Base-by-base conservation (phyloP, 164 flowering plant species). In the Kingdonia uniflora region DNA sequence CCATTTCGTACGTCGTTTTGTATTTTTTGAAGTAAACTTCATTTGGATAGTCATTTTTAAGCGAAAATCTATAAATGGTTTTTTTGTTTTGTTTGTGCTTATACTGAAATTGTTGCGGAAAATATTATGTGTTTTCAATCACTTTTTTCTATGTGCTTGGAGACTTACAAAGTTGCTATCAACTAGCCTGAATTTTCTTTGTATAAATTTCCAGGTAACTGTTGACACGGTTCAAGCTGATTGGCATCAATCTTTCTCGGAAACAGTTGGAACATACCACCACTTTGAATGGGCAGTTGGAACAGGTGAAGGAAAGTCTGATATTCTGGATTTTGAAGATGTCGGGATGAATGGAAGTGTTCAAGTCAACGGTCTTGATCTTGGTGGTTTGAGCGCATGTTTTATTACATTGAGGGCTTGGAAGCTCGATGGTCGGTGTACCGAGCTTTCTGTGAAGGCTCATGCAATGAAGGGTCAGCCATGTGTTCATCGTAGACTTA, bases 221-320 rank as follows among this genome's bases (percentile, higher is more conserved):
- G 67, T 74, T 64, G 80, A 78, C 52, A 57, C 79, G 12, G 62
- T 92, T 51, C 84, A 65, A 60, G 96, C 87, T 59, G 95, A 92
- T 67, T 92, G 99, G 99, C 80, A 69, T 64, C 95, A 82, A 57
- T 77, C 85, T 23, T 88, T 85, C 64, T 53, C 71, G 14, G 99
- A 92, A 37, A 63, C 82, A 20, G 67, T 69, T 62, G 95, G 84
- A 55, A 65, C 79, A 26, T 88, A 85, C 58, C 94, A 84, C 70
- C 94, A 88, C 67, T 88, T 88, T 78, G 96, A 88, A 74, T 92
- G 96, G 96, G 95, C 95, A 42, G 68, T 92, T 68, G 96, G 99
- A 65, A 79, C 91, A 11, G 94, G 80, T 45, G 99, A 88, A 72
- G 95, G 99, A 71, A 88, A 88, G 70, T 72, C 77, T 45, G 99